Percentiles rank a stretch among this genome's conserved stretches.
Conservation (phyloP, 345 rosid species). For the Alliaria petiolata region DNA sequence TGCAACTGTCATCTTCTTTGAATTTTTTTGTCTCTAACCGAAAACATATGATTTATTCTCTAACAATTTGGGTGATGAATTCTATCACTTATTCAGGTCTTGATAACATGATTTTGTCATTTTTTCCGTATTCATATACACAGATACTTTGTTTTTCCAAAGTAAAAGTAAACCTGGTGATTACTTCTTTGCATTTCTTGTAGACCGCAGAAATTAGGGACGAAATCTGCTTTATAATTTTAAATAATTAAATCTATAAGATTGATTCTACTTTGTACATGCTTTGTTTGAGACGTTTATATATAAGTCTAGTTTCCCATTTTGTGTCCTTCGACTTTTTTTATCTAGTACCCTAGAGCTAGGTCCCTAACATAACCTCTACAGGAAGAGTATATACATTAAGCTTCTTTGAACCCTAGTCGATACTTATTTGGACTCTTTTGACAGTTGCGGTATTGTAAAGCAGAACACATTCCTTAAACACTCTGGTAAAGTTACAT, state of each 20-base stretch:
- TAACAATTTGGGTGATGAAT: background rate
- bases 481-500: background rate
- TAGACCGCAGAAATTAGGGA: background rate
- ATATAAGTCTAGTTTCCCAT: too few species aligned
- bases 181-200: background rate
- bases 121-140: too few species aligned
- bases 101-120: too few species aligned
- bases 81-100: background rate
- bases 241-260: background rate
- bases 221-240: background rate
- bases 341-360: background rate
- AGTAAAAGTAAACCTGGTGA: background rate
- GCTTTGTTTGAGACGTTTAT: background rate
- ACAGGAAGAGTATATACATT: background rate
- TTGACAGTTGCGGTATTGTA: background rate
- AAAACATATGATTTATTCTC: background rate
- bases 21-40: background rate
- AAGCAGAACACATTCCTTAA: too few species aligned
- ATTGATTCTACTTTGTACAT: background rate
- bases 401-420: background rate
- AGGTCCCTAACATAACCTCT: background rate
- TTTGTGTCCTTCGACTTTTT: background rate
- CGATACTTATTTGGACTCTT: background rate
- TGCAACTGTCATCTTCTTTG: slow-evolving; percentile 16
- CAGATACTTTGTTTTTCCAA: background rate